Conservation (phyloP, 2,329 filamentous ascomycete species). For the Ilyonectria destructans region DNA sequence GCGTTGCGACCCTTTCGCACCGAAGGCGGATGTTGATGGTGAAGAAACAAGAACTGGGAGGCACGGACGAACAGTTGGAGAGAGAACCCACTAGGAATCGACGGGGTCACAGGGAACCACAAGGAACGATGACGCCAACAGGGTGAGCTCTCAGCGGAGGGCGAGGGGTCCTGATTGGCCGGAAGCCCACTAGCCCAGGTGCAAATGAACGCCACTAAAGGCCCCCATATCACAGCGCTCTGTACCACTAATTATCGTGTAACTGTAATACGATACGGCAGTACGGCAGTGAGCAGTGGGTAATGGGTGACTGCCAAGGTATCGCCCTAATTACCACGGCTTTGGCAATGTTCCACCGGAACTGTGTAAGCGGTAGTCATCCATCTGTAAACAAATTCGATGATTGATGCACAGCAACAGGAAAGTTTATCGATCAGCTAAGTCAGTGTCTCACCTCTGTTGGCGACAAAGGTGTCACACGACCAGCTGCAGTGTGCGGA, state of each 20-base stretch:
- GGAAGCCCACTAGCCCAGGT: neutral
- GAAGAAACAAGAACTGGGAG: conserved; percentile 29
- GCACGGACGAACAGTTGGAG: conserved; percentile 21
- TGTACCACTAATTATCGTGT: neutral
- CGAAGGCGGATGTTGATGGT: conserved; percentile 39
- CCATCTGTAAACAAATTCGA: neutral
- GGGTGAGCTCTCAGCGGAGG: neutral
- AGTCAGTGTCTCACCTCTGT: neutral
- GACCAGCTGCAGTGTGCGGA: conserved; percentile 6
- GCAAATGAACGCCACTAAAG: conserved; percentile 5
- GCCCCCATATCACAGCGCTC: conserved; percentile 1
- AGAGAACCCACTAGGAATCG: conserved; percentile 1
- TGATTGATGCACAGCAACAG: neutral
- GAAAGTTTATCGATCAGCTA: neutral
- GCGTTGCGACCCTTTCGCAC: conserved; percentile 40
- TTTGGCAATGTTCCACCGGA: neutral
- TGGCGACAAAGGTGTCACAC: conserved; percentile 11
- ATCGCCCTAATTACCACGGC: neutral
- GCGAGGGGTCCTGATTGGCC: conserved; percentile 9
- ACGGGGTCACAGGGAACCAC: conserved; percentile 11
- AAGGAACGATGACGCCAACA: conserved; percentile 27
- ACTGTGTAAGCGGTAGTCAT: conserved; percentile 3
- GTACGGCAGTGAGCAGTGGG: neutral
- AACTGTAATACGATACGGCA: neutral
- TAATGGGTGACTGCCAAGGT: neutral